These are phyloP conservation scores for Barnettozyma californica DNA, from an alignment of 805 yeast genomes.

Conservation along the genomic window DNA sequence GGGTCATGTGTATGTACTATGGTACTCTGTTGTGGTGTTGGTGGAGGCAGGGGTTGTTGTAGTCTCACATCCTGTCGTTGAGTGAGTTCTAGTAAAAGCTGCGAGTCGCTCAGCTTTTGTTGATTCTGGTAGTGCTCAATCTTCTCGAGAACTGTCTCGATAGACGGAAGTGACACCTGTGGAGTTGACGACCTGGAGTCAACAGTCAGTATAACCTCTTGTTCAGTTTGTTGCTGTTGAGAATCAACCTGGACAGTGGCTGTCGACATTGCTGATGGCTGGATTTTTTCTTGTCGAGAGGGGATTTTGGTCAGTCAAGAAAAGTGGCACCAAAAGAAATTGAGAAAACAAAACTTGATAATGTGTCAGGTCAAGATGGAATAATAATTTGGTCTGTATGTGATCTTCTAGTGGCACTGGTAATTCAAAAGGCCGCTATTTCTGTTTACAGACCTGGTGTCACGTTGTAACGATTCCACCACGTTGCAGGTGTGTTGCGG, in stretches of 20 bases:
- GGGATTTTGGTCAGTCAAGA: neutral
- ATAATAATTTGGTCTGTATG: neutral
- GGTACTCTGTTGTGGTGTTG: neutral
- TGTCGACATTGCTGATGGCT: neutral
- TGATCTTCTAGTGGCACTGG: neutral
- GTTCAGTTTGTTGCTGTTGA: neutral
- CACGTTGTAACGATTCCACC: neutral
- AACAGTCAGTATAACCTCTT: neutral
- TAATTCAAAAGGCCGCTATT: neutral
- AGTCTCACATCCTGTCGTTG: constrained; percentile 10
- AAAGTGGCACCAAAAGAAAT: neutral
- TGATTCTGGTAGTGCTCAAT: constrained; percentile 26
- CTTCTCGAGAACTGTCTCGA: constrained; percentile 20
- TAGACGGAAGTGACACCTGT: constrained; percentile 20
- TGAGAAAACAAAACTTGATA: too few species aligned
- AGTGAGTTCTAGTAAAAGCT: constrained; percentile 22
- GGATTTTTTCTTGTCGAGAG: neutral
- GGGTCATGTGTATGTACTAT: neutral
- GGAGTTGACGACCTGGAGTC: neutral
- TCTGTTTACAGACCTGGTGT: neutral
- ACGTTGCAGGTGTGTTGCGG: neutral
- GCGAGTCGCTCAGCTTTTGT: constrained; percentile 26
- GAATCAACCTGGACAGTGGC: neutral
- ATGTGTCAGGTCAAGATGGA: neutral
- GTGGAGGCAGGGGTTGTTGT: neutral